Evolutionary conservation across 2,329 filamentous ascomycete species (phyloP).

Genomic region (Nemania sp.): DNA sequence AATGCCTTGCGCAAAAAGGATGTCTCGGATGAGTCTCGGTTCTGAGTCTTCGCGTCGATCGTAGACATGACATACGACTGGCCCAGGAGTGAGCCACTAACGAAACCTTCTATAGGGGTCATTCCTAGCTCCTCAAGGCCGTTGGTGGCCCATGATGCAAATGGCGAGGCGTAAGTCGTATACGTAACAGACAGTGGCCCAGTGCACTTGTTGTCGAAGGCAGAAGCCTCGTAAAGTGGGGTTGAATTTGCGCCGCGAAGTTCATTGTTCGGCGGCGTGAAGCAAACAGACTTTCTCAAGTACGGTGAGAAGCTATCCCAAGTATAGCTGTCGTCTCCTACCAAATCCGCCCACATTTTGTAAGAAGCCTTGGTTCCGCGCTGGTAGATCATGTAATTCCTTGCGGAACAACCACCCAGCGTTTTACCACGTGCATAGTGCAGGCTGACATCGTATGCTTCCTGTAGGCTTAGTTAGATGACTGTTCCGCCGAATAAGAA

Average conservation of each 20-base stretch:
- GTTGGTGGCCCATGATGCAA: neutral
- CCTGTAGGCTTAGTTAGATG: neutral
- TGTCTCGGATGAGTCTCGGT: constrained; percentile 3
- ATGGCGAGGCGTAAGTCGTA: neutral
- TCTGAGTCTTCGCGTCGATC: neutral
- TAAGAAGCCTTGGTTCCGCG: neutral
- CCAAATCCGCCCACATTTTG: constrained; percentile 5
- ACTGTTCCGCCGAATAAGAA: neutral
- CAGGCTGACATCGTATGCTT: neutral
- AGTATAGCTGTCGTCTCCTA: constrained; percentile 8
- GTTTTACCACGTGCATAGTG: constrained; percentile 10
- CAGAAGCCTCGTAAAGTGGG: neutral
- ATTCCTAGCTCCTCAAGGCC: neutral
- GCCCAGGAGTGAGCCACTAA: neutral
- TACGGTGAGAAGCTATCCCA: constrained; percentile 7
- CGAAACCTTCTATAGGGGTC: neutral
- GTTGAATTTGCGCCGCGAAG: constrained; percentile 6
- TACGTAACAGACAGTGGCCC: constrained; percentile 3
- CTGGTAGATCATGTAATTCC: constrained; percentile 15
- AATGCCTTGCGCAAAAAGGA: neutral
- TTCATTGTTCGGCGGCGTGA: neutral
- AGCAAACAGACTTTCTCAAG: neutral
- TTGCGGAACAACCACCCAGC: neutral
- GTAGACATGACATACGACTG: neutral
- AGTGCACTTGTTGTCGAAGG: neutral